Conservation (phyloP, 108 stramenopile species). For the Nannochloropsis gaditana region DNA sequence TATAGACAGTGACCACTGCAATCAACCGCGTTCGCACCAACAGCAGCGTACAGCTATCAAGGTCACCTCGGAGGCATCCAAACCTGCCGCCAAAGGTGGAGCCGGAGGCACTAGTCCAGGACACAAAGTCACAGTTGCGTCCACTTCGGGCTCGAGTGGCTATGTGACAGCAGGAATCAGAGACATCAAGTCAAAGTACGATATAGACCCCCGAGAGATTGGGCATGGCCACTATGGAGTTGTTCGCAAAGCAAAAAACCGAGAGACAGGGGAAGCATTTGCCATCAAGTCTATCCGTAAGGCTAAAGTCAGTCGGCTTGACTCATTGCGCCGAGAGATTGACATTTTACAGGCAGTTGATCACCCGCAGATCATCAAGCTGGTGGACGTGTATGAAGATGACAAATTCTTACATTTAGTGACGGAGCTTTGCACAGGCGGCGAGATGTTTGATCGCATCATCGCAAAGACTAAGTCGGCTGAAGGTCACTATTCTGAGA, state of each 20-base stretch:
- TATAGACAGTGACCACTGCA: background rate
- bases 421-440: slow-evolving; percentile 81
- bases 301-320: slow-evolving; percentile 34
- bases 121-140: background rate
- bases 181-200: slow-evolving; percentile 40
- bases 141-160: background rate
- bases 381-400: slow-evolving; percentile 52
- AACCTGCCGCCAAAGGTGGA: background rate
- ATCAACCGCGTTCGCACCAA: background rate
- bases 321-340: slow-evolving; percentile 40
- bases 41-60: background rate
- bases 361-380: slow-evolving; percentile 52
- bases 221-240: slow-evolving; percentile 54
- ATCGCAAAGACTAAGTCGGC: slow-evolving; percentile 68
- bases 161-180: background rate
- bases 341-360: slow-evolving; percentile 37
- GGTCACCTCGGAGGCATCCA: background rate
- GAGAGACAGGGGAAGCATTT: slow-evolving; percentile 30
- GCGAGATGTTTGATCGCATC: slow-evolving; percentile 79
- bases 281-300: slow-evolving; percentile 52
- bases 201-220: slow-evolving; percentile 35
- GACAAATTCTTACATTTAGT: slow-evolving; percentile 55
- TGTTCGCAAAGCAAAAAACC: slow-evolving; percentile 38
- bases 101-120: background rate
- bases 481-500: slow-evolving; percentile 81